Conservation (phyloP, 2,329 filamentous ascomycete species). For the Epichloe festucae region DNA sequence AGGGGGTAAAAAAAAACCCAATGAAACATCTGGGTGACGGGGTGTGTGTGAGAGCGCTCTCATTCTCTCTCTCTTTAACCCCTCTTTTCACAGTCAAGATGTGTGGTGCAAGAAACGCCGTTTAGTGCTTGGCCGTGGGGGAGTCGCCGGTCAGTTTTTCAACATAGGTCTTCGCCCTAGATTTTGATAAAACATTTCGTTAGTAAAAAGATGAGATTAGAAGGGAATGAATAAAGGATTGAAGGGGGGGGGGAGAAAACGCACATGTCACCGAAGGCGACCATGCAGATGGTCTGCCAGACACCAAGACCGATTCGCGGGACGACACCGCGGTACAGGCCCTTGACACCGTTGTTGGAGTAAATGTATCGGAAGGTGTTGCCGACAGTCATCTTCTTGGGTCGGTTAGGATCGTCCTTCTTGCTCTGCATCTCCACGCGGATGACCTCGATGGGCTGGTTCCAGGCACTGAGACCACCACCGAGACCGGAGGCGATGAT, state of each 20-base stretch:
- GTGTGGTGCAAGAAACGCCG: constrained; percentile 17
- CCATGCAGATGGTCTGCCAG: constrained; percentile 99
- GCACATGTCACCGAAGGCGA: constrained; percentile 94
- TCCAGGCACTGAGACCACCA: constrained; percentile 94
- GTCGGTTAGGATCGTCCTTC: constrained; percentile 92
- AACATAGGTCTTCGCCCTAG: constrained; percentile 53
- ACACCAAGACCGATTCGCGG: constrained; percentile 89
- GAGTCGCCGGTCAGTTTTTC: constrained; percentile 52
- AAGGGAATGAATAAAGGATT: neutral
- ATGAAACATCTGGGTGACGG: neutral
- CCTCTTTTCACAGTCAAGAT: neutral
- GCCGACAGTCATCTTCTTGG: constrained; percentile 96
- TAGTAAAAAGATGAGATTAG: neutral
- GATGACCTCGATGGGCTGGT: constrained; percentile 99
- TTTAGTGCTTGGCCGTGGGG: constrained; percentile 54
- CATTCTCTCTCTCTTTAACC: neutral
- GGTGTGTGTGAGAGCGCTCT: neutral
- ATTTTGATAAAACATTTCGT: neutral
- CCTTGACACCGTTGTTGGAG: constrained; percentile 71
- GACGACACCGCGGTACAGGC: constrained; percentile 88
- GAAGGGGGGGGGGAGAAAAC: constrained; percentile 24
- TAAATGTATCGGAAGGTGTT: constrained; percentile 86
- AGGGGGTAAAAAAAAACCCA: neutral
- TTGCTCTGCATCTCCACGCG: constrained; percentile 99
- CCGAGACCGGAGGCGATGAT: constrained; percentile 74